Percentiles rank a stretch among this genome's conserved stretches.
These are phyloP conservation scores for Quercus engelmannii DNA, from an alignment of 306 rosid species.

Conservation along the genomic window DNA sequence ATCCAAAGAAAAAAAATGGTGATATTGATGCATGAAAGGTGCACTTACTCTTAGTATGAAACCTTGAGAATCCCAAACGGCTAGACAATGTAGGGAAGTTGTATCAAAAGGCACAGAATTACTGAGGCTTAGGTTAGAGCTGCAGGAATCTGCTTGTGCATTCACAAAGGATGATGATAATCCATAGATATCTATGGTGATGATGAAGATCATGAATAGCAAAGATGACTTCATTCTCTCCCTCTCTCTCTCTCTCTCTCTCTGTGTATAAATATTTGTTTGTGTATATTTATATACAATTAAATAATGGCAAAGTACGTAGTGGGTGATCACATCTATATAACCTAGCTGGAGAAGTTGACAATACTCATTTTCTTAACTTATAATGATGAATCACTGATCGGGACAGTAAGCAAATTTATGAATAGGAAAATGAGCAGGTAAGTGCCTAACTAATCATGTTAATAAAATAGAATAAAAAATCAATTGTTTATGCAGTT, in stretches of 20 bases:
- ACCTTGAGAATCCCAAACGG: conserved; percentile 60
- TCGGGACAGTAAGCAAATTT: background rate
- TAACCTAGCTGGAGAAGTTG: conserved; percentile 16
- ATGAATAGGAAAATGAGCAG: background rate
- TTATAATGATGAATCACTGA: background rate
- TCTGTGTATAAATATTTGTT: background rate
- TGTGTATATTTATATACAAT: background rate
- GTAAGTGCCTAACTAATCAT: background rate
- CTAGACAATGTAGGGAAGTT: conserved; percentile 47
- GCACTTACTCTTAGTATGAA: conserved; percentile 69
- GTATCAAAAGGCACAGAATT: conserved; percentile 48
- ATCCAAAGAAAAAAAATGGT: background rate
- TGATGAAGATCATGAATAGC: conserved; percentile 21
- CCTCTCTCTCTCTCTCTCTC: background rate
- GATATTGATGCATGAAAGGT: background rate
- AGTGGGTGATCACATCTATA: background rate
- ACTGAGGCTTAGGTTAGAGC: conserved; percentile 41
- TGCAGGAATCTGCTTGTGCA: conserved; percentile 58
- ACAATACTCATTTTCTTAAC: background rate
- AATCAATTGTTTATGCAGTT: too few relatives aligned
- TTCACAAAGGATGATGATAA: conserved; percentile 32
- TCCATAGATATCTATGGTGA: conserved; percentile 27
- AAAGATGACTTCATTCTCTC: conserved; percentile 28
- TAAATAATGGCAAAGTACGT: conserved; percentile 1
- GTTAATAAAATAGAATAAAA: background rate